Evolutionary conservation across 2,329 filamentous ascomycete genomes (phyloP), one percentile per base, ranked within the genome.

Genomic region (Ophiostoma montium): DNA sequence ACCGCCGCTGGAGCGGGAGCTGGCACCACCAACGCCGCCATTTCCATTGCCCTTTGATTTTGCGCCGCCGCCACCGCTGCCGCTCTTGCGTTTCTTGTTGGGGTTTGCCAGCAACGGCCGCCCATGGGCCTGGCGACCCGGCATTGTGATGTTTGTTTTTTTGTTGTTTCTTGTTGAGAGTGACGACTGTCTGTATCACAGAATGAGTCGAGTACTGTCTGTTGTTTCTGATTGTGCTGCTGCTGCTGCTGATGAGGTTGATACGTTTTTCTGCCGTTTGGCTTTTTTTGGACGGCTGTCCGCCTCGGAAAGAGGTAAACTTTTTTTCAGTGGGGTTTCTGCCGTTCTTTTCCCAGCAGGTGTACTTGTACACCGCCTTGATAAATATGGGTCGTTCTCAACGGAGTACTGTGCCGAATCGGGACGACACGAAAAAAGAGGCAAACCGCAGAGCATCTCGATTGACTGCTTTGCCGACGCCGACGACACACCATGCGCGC

Each of bases 91-190:
- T 19, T 47, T 59, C 51, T 55, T 59, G 50, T 52, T 49, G 18
- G 54, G 53, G 52, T 52, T 44, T 11, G 67, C 61, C 54, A 72
- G 60, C 19, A 78, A 61, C 18, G 74, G 63, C 56, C 75, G 64
- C 32, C 76, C 76, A 60, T 79, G 75, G 41, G 75, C 65, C 65
- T 79, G 75, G 55, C 75, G 70, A 60, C 76, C 75, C 18, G 72
- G 70, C 75, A 79, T 78, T 39, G 8, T 36, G 19, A 10, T 46
- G 23, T 45, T 16, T 15, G 16, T 36, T 47, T 27, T 15, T n/a
- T 1, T 10, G 6, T 18, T 32, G 23, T 6, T 16, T 35, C 30
- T n/a, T n/a, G n/a, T n/a, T n/a, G n/a, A n/a, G n/a, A n/a, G n/a
- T n/a, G n/a, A n/a, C n/a, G n/a, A n/a, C n/a, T n/a, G n/a, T n/a